phyloP scores from a whole-genome alignment of 495 filamentous ascomycete genomes.

The Staphylotrichum longicolle region DNA sequence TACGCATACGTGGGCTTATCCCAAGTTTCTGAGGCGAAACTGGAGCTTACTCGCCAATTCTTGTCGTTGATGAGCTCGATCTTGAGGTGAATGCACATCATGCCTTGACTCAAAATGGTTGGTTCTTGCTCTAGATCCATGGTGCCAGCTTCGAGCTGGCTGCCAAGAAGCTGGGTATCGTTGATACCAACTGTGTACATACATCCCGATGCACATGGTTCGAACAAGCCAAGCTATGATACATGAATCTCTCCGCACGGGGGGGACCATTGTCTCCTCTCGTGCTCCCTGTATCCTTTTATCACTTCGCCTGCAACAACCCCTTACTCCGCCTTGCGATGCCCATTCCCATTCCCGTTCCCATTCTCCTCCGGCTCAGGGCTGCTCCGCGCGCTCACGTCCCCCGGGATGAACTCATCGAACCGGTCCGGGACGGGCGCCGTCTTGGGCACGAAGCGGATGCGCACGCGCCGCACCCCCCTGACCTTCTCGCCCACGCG shows the following conservation, averaged over 20 bases:
- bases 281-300: too few relatives aligned
- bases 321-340: constrained; percentile 15
- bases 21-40: too few relatives aligned
- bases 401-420: constrained; percentile 75
- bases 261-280: background rate
- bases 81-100: too few relatives aligned
- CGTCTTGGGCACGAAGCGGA: constrained; percentile 75
- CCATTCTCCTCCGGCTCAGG: constrained; percentile 63
- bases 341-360: constrained; percentile 39
- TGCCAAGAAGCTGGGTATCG: too few relatives aligned
- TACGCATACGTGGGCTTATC: too few relatives aligned
- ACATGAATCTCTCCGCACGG: background rate
- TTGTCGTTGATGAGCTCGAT: too few relatives aligned
- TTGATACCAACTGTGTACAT: background rate
- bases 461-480: constrained; percentile 74
- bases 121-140: too few relatives aligned
- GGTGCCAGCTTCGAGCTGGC: too few relatives aligned
- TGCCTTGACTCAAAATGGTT: too few relatives aligned
- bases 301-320: background rate
- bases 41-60: too few relatives aligned
- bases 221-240: background rate
- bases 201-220: background rate
- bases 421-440: constrained; percentile 49
- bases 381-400: constrained; percentile 59
- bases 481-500: constrained; percentile 69